Evolutionary conservation across 768 basidiomycete species (phyloP), one percentile per base, ranked within the genome.

Genomic region (Russula virescens): DNA sequence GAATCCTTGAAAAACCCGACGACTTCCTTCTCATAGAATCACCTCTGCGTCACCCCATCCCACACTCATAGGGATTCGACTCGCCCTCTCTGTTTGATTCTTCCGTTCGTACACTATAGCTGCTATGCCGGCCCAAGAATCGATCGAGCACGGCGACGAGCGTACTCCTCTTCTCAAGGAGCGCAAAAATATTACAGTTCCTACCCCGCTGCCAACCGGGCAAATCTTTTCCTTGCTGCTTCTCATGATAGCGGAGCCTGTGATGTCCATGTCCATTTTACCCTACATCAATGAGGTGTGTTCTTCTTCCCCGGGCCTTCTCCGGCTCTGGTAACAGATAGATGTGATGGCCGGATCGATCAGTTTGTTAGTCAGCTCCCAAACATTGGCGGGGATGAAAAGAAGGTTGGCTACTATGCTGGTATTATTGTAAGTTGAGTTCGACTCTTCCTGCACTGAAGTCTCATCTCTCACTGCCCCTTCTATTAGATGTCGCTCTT

Each of bases 401-500:
- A 8, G 46, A 57, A 48, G 19, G 56, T 38, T 47, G 55, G 46
- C 21, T 57, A 38, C 34, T 48, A 38, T 21, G 45, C 46, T 18
- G 45, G 34, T 23, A 18, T 38, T n/a, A 48, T 57, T 5, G 31
- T 56, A 21, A 19, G 54, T 28, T 43, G n/a, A 19, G 7, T 46
- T n/a, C n/a, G n/a, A n/a, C n/a, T n/a, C n/a, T n/a, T n/a, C n/a
- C n/a, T n/a, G n/a, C n/a, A n/a, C n/a, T n/a, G n/a, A n/a, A n/a
- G n/a, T n/a, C n/a, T n/a, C n/a, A n/a, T n/a, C n/a, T n/a, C n/a
- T n/a, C n/a, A n/a, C n/a, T n/a, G n/a, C n/a, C n/a, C n/a, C n/a
- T n/a, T n/a, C 26, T 8, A 43, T 43, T 13, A 80, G 80, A 75
- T 79, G 63, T 81, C 80, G 1, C 69, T 80, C 46, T 81, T 78